Percentiles rank a stretch among this genome's conserved stretches.
phyloP scores from a whole-genome alignment of 2,329 filamentous ascomycete species.

The Fusarium begoniae region DNA sequence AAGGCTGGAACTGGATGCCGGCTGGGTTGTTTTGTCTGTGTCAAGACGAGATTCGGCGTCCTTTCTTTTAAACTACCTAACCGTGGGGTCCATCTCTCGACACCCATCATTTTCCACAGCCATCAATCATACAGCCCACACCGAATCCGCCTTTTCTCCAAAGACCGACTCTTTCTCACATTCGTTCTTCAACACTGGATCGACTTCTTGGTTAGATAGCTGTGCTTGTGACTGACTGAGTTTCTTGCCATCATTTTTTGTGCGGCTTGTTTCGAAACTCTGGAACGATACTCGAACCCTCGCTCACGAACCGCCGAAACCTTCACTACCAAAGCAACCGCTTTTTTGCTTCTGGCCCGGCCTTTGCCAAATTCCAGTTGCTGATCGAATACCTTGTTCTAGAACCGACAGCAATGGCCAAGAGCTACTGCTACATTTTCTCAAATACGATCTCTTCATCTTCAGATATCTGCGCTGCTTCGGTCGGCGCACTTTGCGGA shows the following conservation, averaged over 20 bases:
- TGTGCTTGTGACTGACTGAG: constrained; percentile 24
- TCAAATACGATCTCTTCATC: constrained; percentile 15
- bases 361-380: constrained; percentile 17
- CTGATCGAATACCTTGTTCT: constrained; percentile 25
- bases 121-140: constrained; percentile 28
- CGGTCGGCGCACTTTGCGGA: constrained; percentile 28
- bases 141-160: constrained; percentile 10
- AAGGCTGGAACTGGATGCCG: constrained; percentile 24
- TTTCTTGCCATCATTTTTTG: constrained; percentile 8
- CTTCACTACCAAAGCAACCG: constrained; percentile 5
- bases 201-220: constrained; percentile 25
- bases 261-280: constrained; percentile 15
- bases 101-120: constrained; percentile 24
- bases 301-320: constrained; percentile 16
- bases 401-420: constrained; percentile 40
- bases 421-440: constrained; percentile 32
- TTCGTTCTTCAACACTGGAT: constrained; percentile 18
- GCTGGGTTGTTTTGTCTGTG: constrained; percentile 38
- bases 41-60: constrained; percentile 34
- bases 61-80: constrained; percentile 25
- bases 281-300: constrained; percentile 14
- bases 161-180: constrained; percentile 24
- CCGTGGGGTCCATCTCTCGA: constrained; percentile 21
- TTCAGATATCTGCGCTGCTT: constrained; percentile 26
- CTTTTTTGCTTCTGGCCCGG: constrained; percentile 10